Evolutionary conservation across 2,329 filamentous ascomycete species (phyloP), one percentile per base, ranked within the genome.

Genomic region (Ophiocordyceps camponoti-rufipedis): DNA sequence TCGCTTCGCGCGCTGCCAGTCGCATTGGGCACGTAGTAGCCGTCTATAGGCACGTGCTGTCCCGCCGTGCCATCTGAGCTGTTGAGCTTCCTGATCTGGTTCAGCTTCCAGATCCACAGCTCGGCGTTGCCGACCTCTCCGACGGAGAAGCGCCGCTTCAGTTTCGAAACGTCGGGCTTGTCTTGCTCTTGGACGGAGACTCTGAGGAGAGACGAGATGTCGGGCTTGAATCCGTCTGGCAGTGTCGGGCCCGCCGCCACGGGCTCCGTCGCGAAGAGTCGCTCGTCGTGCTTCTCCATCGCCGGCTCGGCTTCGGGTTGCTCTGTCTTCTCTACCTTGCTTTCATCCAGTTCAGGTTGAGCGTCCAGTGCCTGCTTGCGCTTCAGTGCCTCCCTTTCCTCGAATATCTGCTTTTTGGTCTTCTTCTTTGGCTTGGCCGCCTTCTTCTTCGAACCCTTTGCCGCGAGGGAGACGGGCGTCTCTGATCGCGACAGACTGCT

Each of bases 1-100:
- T 98, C 88, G 0, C 91, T 95, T 47, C 91, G 78, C 47, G 91
- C 91, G 53, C 79, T 84, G 32, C 91, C 91, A 10, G 86, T 86
- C 0, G 72, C 50, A 52, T 95, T 98, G 0, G 85, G 78, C 39
- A 95, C 85, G 57, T 95, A 96, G 55, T 80, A 80, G 18, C 76
- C 78, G 31, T 71, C 69, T 41, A 80, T 78, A 16, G 57, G 56
- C 14, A 69, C 61, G 1, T 69, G 55, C 4, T 51, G 55, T 28
- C 58, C 50, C 35, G 52, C 35, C 19, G 52, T 49, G 12, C 55
- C 53, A 18, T 57, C 49, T 4, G 48, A 44, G 2, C 66, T 62
- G 50, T 79, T 78, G 38, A 79, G 64, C 50, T 75, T 69, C 16
- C 70, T 66, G 46, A 77, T 62, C 10, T 72, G 70, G 51, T 73